Percentiles rank a stretch among this genome's conserved stretches.
Conservation (phyloP, 2,329 filamentous ascomycete genomes). For the Beauveria medogensis region DNA sequence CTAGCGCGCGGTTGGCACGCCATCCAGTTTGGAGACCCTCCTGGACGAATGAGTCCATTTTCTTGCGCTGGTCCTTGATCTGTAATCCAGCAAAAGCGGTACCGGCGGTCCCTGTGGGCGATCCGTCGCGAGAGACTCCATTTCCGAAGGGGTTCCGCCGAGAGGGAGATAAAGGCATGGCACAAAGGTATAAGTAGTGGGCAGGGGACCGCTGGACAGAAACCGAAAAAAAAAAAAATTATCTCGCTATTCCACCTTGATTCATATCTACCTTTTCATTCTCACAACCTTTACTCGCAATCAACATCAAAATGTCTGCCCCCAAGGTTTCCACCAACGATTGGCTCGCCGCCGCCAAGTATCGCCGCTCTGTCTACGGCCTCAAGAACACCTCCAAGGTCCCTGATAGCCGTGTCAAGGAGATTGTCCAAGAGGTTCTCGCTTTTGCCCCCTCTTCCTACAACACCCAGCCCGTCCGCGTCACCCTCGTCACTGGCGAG, state of each 20-base stretch:
- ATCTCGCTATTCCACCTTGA: slow-evolving; percentile 1
- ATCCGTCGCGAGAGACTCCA: not conserved
- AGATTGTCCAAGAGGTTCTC: slow-evolving; percentile 57
- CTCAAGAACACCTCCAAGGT: slow-evolving; percentile 54
- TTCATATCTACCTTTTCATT: not conserved
- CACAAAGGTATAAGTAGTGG: slow-evolving; percentile 4
- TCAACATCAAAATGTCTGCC: slow-evolving; percentile 34
- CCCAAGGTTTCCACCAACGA: slow-evolving; percentile 33
- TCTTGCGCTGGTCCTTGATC: not conserved
- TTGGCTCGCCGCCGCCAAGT: slow-evolving; percentile 57
- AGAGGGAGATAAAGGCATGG: no score
- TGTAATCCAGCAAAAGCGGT: not conserved
- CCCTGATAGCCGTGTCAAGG: slow-evolving; percentile 46
- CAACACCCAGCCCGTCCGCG: slow-evolving; percentile 79
- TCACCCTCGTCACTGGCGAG: slow-evolving; percentile 68
- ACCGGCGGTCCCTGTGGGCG: not conserved
- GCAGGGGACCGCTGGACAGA: not conserved
- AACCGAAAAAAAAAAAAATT: not conserved
- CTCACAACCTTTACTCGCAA: slow-evolving; percentile 12
- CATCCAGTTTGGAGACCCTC: not conserved
- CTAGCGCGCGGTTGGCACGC: slow-evolving; percentile 5
- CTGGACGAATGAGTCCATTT: not conserved
- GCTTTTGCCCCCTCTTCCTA: slow-evolving; percentile 70
- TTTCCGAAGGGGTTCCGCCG: not conserved
- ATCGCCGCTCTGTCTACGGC: slow-evolving; percentile 61